Conservation (phyloP, 1,284 basidiomycete species). For the Termitomyces sp. region DNA sequence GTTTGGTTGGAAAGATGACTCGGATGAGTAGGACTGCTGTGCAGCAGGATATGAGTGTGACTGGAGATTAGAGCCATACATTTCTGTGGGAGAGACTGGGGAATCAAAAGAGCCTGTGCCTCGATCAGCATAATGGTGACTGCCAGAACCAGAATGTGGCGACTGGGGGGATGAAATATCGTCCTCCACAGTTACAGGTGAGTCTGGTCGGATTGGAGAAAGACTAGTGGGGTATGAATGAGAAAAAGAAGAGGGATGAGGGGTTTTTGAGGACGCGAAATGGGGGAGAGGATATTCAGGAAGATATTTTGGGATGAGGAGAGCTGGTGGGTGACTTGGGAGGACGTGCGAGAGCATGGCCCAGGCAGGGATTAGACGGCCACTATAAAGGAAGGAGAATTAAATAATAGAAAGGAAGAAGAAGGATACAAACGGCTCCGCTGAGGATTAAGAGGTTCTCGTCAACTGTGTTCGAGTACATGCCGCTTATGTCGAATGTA, state of each 20-base stretch:
- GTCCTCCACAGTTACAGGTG: conserved; percentile 30
- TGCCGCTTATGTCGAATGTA: conserved; percentile 17
- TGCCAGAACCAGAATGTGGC: conserved; percentile 21
- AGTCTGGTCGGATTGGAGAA: conserved; percentile 26
- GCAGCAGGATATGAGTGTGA: conserved; percentile 18
- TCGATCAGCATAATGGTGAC: conserved; percentile 29
- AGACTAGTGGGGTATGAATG: conserved; percentile 21
- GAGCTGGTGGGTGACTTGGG: conserved; percentile 22
- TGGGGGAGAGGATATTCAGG: conserved; percentile 18
- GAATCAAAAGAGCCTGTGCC: conserved; percentile 25
- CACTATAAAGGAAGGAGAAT: conserved; percentile 14
- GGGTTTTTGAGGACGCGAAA: conserved; percentile 23
- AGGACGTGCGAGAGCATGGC: conserved; percentile 31
- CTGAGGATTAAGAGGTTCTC: conserved; percentile 17
- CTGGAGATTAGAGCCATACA: conserved; percentile 23
- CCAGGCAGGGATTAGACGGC: not conserved
- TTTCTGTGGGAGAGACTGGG: conserved; percentile 23
- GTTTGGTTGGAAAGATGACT: conserved; percentile 19
- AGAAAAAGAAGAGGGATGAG: conserved; percentile 19
- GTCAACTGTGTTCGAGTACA: conserved; percentile 13
- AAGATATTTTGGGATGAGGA: conserved; percentile 26
- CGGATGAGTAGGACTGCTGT: conserved; percentile 23
- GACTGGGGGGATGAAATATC: conserved; percentile 27
- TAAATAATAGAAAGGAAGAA: conserved; percentile 11
- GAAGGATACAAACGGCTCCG: conserved; percentile 17